Conservation (phyloP, 495 filamentous ascomycete genomes). For the Hypomontagnella monticulosa region DNA sequence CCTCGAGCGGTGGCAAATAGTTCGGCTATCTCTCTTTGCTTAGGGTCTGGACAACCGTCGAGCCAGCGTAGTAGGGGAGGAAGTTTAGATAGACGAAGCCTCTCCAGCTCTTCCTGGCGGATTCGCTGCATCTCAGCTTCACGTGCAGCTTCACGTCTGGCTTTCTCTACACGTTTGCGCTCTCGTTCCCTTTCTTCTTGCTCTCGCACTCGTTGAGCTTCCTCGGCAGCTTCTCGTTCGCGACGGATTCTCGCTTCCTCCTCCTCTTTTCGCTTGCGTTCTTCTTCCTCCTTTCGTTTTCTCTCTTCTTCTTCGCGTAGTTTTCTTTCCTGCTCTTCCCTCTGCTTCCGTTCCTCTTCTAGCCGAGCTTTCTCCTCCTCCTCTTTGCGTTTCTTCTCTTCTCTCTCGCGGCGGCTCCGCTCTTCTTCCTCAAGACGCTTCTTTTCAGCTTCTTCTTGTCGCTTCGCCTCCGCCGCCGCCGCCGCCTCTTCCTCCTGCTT, state of each 20-base stretch:
- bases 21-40: conserved; percentile 55
- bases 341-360: conserved; percentile 50
- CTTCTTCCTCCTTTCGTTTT: conserved; percentile 48
- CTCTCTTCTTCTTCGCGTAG: conserved; percentile 39
- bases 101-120: conserved; percentile 57
- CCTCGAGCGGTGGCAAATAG: conserved; percentile 61
- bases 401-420: conserved; percentile 45
- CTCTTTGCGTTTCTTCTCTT: conserved; percentile 50
- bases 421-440: conserved; percentile 51
- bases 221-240: conserved; percentile 57
- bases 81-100: conserved; percentile 59
- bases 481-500: conserved; percentile 46
- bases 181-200: conserved; percentile 50
- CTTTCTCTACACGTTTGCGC: conserved; percentile 61
- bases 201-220: conserved; percentile 55
- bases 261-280: conserved; percentile 49
- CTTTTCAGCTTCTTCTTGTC: conserved; percentile 44
- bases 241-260: conserved; percentile 55
- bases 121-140: conserved; percentile 62
- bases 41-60: conserved; percentile 58
- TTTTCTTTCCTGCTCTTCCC: conserved; percentile 48
- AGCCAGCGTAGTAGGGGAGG: conserved; percentile 65
- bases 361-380: conserved; percentile 52
- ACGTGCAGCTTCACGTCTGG: conserved; percentile 66
- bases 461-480: no score